Base-by-base conservation (phyloP, 805 yeast genomes). In the Candida koratica region DNA sequence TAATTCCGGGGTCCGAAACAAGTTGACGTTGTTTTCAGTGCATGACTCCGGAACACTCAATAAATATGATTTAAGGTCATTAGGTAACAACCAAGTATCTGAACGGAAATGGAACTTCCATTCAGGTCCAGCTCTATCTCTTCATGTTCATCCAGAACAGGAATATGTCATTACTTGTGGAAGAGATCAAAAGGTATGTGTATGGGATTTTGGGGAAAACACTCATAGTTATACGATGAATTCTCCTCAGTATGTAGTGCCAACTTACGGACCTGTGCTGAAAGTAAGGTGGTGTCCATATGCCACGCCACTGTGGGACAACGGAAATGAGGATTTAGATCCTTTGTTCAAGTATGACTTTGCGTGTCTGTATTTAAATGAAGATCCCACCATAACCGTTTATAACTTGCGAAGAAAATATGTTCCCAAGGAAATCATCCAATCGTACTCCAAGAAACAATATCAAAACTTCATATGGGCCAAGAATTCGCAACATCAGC, bases 141-240 rank as follows among this genome's bases (percentile, higher is more conserved):
- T 93, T 4, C 88, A 86, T 49, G 88, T 95, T 80, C 96, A 89
- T 52, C 95, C 94, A 0, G 80, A 78, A 25, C 55, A 71, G 24
- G 95, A 89, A 44, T 84, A 81, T 49, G 73, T 93, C 14, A 80
- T 81, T 4, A 85, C 96, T 14, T 97, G 97, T 11, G 98, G 98
- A 6, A 71, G 97, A 49, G 98, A 93, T 58, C 81, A 83, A 36
- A 81, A 79, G 46, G 67, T 84, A 23, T 86, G 84, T 42, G 77
- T 84, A 3, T 86, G 94, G 90, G 81, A 64, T 38, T 67, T 61
- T 42, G 55, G 62, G 2, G 69, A 63, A 11, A 25, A 46, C 5
- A 24, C 48, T 4, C 24, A 28, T 13, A 37, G 31, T 15, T 37
- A 38, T 26, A 24, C 32, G 6, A 41, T 25, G 17, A 45, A 46